Evolutionary conservation across 2,329 filamentous ascomycete genomes (phyloP).

Genomic region (Claviceps sp.): DNA sequence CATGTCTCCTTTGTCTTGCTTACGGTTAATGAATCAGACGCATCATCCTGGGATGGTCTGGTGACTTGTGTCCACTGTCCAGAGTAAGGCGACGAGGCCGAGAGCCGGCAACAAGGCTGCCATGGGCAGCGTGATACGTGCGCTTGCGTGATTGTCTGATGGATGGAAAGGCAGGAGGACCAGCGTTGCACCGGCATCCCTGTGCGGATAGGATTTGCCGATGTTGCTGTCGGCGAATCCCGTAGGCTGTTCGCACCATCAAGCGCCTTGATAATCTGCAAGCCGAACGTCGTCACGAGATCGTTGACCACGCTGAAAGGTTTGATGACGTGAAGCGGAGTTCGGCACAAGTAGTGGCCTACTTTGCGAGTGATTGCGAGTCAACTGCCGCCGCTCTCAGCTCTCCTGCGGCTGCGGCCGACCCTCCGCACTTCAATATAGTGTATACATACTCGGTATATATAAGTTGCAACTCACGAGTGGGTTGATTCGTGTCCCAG

Average conservation of each 20-base stretch:
- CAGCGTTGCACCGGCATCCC: conserved; percentile 1
- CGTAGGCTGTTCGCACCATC: not conserved
- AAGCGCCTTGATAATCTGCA: not conserved
- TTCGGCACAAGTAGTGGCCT: too few relatives aligned
- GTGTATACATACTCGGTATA: too few relatives aligned
- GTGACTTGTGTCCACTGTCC: not conserved
- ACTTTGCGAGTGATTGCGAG: too few relatives aligned
- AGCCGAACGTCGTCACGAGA: not conserved
- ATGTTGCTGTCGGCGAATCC: conserved; percentile 5
- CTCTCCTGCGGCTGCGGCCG: too few relatives aligned
- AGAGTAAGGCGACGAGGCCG: not conserved
- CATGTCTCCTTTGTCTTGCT: not conserved
- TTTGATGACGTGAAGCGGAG: too few relatives aligned
- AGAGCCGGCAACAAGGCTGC: not conserved
- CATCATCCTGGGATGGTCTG: not conserved
- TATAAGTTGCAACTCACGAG: too few relatives aligned
- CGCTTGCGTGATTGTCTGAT: not conserved
- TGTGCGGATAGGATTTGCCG: conserved; percentile 4
- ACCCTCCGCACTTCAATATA: too few relatives aligned
- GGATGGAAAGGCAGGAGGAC: not conserved
- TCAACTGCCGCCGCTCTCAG: too few relatives aligned
- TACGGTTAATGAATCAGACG: not conserved
- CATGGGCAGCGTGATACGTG: not conserved
- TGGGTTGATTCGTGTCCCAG: too few relatives aligned
- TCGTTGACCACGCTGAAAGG: too few relatives aligned